Percentiles rank a stretch among this genome's conserved stretches.
Conservation (phyloP, 2,329 filamentous ascomycete species). For the Cryoendolithus antarcticus region DNA sequence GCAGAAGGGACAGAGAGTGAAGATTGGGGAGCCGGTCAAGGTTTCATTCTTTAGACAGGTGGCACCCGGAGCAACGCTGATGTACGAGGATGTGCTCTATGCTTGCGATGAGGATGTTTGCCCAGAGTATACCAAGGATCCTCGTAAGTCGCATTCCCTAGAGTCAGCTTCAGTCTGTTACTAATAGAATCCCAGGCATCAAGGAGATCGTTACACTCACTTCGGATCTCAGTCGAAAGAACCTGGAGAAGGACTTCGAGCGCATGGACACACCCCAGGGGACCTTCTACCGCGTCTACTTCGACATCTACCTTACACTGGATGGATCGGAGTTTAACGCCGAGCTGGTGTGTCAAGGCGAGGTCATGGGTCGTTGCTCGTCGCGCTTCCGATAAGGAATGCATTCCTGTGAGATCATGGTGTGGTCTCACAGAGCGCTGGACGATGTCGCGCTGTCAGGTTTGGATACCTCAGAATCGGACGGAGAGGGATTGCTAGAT, state of each 20-base stretch:
- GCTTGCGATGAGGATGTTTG: conserved; percentile 97
- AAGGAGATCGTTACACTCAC: conserved; percentile 98
- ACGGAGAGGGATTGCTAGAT: too few relatives aligned
- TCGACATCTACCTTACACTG: conserved; percentile 71
- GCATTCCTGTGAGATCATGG: too few relatives aligned
- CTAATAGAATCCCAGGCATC: conserved; percentile 52
- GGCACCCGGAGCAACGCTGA: conserved; percentile 87
- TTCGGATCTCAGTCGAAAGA: conserved; percentile 92
- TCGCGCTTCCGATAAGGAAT: conserved; percentile 59
- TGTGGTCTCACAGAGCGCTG: too few relatives aligned
- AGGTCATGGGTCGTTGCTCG: conserved; percentile 95
- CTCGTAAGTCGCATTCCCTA: conserved; percentile 57
- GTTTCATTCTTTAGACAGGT: conserved; percentile 98
- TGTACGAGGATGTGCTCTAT: conserved; percentile 98
- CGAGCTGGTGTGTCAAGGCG: conserved; percentile 95
- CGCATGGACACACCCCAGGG: conserved; percentile 98
- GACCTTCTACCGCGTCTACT: conserved; percentile 72
- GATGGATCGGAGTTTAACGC: conserved; percentile 97
- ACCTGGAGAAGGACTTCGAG: conserved; percentile 98
- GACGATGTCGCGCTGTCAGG: too few relatives aligned
- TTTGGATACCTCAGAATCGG: too few relatives aligned
- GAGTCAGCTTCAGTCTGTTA: conserved; percentile 3
- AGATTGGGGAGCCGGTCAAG: conserved; percentile 98
- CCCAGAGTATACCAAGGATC: conserved; percentile 98
- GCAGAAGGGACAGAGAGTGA: conserved; percentile 95